phyloP scores from a whole-genome alignment of 2,329 filamentous ascomycete genomes.

The Plectosphaerella cucumerina region DNA sequence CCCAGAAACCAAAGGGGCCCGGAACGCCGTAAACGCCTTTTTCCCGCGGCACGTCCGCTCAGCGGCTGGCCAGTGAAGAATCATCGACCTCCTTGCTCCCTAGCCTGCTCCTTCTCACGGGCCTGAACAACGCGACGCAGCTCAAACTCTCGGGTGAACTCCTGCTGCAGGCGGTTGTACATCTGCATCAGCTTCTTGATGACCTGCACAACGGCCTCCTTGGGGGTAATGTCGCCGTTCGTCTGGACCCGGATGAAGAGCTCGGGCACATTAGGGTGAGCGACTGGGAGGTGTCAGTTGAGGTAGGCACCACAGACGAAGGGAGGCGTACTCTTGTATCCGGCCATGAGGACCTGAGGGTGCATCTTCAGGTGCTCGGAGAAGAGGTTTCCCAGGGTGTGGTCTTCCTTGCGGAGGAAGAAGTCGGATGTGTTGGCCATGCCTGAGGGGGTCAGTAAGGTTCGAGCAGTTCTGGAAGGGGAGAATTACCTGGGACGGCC shows the following conservation, averaged over 20 bases:
- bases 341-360: conserved; percentile 81
- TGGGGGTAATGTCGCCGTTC: conserved; percentile 82
- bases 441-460: conserved; percentile 43
- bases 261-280: conserved; percentile 58
- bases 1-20: too few relatives aligned
- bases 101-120: conserved; percentile 35
- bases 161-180: conserved; percentile 73
- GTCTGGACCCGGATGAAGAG: conserved; percentile 80
- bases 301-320: conserved; percentile 5
- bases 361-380: conserved; percentile 81
- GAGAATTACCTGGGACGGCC: conserved; percentile 76
- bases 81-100: too few relatives aligned
- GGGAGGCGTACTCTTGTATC: conserved; percentile 69
- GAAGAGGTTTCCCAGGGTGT: conserved; percentile 89
- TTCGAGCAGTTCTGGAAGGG: not conserved
- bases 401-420: conserved; percentile 93
- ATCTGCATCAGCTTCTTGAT: conserved; percentile 81
- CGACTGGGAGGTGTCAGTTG: conserved; percentile 30
- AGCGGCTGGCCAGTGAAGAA: too few relatives aligned
- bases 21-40: too few relatives aligned
- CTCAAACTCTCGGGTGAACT: conserved; percentile 91
- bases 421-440: conserved; percentile 96
- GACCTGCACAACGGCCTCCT: conserved; percentile 76
- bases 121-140: conserved; percentile 78
- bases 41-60: too few relatives aligned